These are phyloP conservation scores for Amanita muscaria DNA, from an alignment of 768 basidiomycete species.

Conservation along the genomic window DNA sequence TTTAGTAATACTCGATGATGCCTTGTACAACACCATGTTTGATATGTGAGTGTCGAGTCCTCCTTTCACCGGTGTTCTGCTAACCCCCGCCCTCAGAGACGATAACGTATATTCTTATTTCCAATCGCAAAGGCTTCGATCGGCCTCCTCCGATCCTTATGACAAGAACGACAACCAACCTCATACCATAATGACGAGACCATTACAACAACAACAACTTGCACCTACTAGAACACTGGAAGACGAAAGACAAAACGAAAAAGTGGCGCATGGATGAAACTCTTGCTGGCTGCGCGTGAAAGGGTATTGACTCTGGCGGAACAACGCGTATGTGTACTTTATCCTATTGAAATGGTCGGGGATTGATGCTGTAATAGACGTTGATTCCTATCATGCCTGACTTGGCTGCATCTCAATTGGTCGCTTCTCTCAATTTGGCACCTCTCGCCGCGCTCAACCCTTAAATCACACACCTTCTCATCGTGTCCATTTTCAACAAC, in stretches of 20 bases:
- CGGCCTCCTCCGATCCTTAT: constrained; percentile 33
- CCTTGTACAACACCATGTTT: constrained; percentile 40
- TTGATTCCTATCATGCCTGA: constrained; percentile 43
- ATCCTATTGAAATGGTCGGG: constrained; percentile 1
- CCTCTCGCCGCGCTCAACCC: constrained; percentile 63
- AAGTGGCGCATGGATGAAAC: constrained; percentile 53
- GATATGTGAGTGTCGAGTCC: constrained; percentile 39
- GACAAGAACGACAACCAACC: background rate
- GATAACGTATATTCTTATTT: constrained; percentile 37
- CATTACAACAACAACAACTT: no score
- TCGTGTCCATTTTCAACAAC: constrained; percentile 47
- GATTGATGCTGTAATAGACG: constrained; percentile 27
- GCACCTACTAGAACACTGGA: constrained; percentile 26
- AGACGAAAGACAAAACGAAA: constrained; percentile 49
- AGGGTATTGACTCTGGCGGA: constrained; percentile 69
- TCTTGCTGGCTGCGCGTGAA: constrained; percentile 60
- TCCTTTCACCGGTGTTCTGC: constrained; percentile 2
- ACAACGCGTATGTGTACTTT: constrained; percentile 44
- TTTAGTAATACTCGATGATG: constrained; percentile 60
- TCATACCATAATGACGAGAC: constrained; percentile 14
- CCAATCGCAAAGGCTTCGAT: constrained; percentile 25
- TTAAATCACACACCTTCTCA: constrained; percentile 57
- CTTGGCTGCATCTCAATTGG: constrained; percentile 38
- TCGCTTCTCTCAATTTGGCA: constrained; percentile 61
- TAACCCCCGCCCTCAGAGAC: constrained; percentile 25